These are phyloP conservation scores for Boletus sp. DNA, from an alignment of 768 basidiomycete species.

Conservation along the genomic window DNA sequence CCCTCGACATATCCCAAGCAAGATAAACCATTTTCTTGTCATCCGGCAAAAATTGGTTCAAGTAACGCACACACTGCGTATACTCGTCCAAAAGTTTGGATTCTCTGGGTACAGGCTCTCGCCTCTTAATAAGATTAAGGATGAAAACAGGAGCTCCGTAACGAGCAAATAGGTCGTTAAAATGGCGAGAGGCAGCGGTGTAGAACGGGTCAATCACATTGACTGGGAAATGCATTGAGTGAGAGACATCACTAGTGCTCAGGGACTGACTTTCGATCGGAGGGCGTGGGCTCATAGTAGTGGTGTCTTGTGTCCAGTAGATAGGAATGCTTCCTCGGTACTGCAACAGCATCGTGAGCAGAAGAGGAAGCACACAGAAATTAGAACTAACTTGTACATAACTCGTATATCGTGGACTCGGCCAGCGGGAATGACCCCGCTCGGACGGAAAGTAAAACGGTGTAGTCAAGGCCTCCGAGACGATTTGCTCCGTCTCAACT, in stretches of 20 bases:
- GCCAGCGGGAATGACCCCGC: conserved; percentile 43
- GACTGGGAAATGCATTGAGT: conserved; percentile 45
- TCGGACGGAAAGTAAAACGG: conserved; percentile 74
- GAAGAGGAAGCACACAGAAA: neutral
- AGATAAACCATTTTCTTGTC: conserved; percentile 87
- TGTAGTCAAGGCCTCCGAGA: conserved; percentile 84
- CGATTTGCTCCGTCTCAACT: conserved; percentile 98
- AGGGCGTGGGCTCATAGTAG: conserved; percentile 85
- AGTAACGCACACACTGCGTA: conserved; percentile 84
- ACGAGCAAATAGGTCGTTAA: conserved; percentile 83
- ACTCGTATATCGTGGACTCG: conserved; percentile 87
- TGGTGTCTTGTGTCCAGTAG: conserved; percentile 95
- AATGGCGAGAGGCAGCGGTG: conserved; percentile 88
- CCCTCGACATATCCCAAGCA: conserved; percentile 95
- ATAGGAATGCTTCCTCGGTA: conserved; percentile 95
- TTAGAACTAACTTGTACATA: conserved; percentile 72
- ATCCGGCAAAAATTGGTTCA: conserved; percentile 91
- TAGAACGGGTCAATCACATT: conserved; percentile 94
- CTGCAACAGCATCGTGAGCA: conserved; percentile 33
- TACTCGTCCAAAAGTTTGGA: conserved; percentile 89
- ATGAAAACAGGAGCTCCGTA: conserved; percentile 90
- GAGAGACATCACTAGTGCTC: neutral
- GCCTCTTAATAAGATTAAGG: conserved; percentile 90
- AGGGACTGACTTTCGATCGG: conserved; percentile 84
- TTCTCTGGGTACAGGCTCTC: conserved; percentile 77